Conservation (phyloP, 768 basidiomycete genomes). For the Agaricus subrufescens region DNA sequence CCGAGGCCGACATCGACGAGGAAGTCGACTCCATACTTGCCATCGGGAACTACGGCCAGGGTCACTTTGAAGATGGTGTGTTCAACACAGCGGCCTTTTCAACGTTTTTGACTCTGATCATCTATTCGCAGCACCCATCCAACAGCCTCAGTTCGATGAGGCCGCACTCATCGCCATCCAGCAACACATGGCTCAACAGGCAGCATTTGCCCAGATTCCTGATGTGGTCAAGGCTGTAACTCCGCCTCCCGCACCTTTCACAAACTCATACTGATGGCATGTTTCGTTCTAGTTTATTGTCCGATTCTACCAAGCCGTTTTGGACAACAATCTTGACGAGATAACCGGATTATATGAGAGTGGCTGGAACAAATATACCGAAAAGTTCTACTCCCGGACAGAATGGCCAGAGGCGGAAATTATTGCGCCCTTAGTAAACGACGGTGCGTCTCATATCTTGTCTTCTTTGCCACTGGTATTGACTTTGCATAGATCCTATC, state of each 20-base stretch:
- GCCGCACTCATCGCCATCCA: conserved; percentile 67
- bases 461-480: not conserved
- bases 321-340: conserved; percentile 85
- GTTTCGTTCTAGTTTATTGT: conserved; percentile 71
- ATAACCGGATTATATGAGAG: conserved; percentile 94
- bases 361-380: conserved; percentile 95
- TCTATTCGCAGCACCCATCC: conserved; percentile 33
- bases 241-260: conserved; percentile 12
- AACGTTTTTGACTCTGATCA: conserved; percentile 3
- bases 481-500: conserved; percentile 61
- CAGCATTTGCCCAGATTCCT: conserved; percentile 78
- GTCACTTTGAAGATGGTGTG: conserved; percentile 64
- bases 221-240: conserved; percentile 85
- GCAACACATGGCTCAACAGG: conserved; percentile 80
- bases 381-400: conserved; percentile 89
- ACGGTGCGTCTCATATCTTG: conserved; percentile 48
- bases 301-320: conserved; percentile 90
- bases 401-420: conserved; percentile 99
- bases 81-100: not conserved
- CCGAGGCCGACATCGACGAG: conserved; percentile 77
- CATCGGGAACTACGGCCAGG: conserved; percentile 66
- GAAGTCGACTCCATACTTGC: conserved; percentile 71
- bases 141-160: conserved; percentile 67
- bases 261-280: conserved; percentile 7
- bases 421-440: conserved; percentile 90